Evolutionary conservation across 495 filamentous ascomycete species (phyloP), one percentile per base, ranked within the genome.

Genomic region (Apiosordaria backusii): DNA sequence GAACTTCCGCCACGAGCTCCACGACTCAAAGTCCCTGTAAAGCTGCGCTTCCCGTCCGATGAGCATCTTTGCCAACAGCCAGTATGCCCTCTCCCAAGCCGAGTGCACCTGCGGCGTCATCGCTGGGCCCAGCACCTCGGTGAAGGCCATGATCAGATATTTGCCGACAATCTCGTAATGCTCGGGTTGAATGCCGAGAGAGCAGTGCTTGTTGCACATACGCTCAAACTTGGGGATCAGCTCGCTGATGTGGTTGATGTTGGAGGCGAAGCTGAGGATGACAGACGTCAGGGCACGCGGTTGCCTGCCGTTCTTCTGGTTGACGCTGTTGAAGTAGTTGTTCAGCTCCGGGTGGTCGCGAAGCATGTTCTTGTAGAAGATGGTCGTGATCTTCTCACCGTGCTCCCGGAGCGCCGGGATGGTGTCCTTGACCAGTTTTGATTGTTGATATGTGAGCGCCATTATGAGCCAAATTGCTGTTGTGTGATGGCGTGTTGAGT

Each of bases 121-220:
- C 21, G 86, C 86, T 18, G 84, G 81, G 9, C 88, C 88, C 16
- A 91, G 84, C 0, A 92, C 87, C 63, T 86, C 81, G 35, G 81
- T 82, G 80, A 91, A 90, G 9, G 88, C 87, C 54, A 80, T 81
- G 61, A 92, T 78, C 9, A 92, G 81, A 74, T 87, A 87, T 67
- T 83, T 86, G 64, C 83, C 89, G 5, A 92, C 89, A 52, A 89
- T 84, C 54, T 85, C 77, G 76, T 91, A 92, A 67, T 90, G 83
- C 15, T 88, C 87, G 19, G 89, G 87, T 65, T 81, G 78, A 75
- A 92, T 87, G 76, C 85, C 85, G 35, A 92, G 82, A 0, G 87
- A 90, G 66, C 87, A 89, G 70, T 92, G 89, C 74, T 91, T 91
- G 74, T 89, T 82, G 76, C 87, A 87, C 71, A 92, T 90, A 65